Evolutionary conservation across 2,329 filamentous ascomycete species (phyloP), one percentile per base, ranked within the genome.

Genomic region (Talaromyces piceae): DNA sequence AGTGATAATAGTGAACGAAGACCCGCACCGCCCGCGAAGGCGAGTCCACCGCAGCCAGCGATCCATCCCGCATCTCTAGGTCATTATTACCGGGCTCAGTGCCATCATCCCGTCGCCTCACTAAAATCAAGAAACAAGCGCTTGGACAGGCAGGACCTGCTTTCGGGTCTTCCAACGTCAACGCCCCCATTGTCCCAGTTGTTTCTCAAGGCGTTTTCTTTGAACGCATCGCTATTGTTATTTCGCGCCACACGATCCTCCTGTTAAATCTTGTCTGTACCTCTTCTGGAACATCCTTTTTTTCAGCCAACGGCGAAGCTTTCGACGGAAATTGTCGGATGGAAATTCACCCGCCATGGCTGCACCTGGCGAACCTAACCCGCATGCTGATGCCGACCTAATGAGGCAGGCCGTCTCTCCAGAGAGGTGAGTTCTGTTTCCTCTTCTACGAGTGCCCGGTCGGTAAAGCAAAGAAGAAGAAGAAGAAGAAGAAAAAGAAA

Each of bases 341-440:
- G 67, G 68, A 63, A 70, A 58, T 60, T 54, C 61, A 59, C 39
- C 37, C 28, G 5, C 33, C 33, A 71, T 74, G 71, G 68, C 70
- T 62, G 63, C 66, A 63, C 65, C 69, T 57, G 72, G 72, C 65
- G 70, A 72, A 65, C 67, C 71, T 59, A 77, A 75, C 59, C 67
- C 73, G 60, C 70, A 74, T 59, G 73, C 72, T 53, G 78, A 80
- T 50, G 75, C 77, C 47, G 79, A 82, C 61, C 67, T 81, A 66
- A 68, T 81, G 61, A 74, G 79, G 61, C 80, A 82, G 67, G 74
- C 77, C 53, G 75, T 78, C 67, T 67, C 76, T 64, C 77, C n/a
- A n/a, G n/a, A 78, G 63, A 78, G 75, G 79, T 82, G 74, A 75
- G 78, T 73, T 49, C 56, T 57, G 57, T 50, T 54, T 53, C 23